Evolutionary conservation across 129 eudicot species (phyloP).

Genomic region (Gnaphalium uliginosum): DNA sequence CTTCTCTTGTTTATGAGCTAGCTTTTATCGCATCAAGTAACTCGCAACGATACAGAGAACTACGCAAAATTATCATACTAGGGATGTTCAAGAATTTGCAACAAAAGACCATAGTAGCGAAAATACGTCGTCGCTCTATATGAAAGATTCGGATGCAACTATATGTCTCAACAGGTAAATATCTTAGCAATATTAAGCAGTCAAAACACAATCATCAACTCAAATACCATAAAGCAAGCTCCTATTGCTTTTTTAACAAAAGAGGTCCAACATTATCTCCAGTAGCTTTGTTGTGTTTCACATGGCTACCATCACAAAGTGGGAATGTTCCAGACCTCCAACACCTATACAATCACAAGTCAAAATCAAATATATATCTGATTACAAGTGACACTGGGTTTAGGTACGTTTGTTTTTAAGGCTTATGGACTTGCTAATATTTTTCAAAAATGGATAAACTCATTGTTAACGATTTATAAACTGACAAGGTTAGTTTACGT

Average conservation of each 20-base stretch:
- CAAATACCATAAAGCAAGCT: slow-evolving; percentile 1
- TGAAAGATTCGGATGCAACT: not conserved
- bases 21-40: not conserved
- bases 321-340: slow-evolving; percentile 99
- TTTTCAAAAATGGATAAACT: too few relatives aligned
- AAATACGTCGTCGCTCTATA: not conserved
- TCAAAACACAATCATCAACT: too few relatives aligned
- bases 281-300: slow-evolving; percentile 94
- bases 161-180: not conserved
- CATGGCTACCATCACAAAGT: slow-evolving; percentile 87
- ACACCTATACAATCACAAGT: slow-evolving; percentile 56
- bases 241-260: slow-evolving; percentile 67
- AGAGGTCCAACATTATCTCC: slow-evolving; percentile 98
- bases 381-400: too few relatives aligned
- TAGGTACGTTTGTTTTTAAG: too few relatives aligned
- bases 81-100: not conserved
- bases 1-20: not conserved
- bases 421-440: too few relatives aligned
- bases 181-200: not conserved
- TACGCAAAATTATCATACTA: not conserved
- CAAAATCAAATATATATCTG: not conserved
- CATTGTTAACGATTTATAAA: too few relatives aligned
- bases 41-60: too few relatives aligned
- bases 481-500: too few relatives aligned
- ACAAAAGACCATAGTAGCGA: not conserved